phyloP scores from a whole-genome alignment of 2,329 filamentous ascomycete species.

The Sporothrix schenckii region DNA sequence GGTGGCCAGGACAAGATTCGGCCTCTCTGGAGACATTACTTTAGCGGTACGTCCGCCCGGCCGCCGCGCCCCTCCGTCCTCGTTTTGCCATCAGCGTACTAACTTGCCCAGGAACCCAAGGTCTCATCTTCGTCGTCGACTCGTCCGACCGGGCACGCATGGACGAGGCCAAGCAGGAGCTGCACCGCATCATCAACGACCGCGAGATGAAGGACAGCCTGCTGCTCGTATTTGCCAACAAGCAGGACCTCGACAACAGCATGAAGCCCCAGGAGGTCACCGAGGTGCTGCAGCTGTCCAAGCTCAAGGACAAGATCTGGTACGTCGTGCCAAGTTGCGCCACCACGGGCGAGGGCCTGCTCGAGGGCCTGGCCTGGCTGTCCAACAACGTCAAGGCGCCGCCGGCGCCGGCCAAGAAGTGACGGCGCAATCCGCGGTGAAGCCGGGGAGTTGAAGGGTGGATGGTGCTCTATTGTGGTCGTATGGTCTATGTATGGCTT shows the following conservation, averaged over 20 bases:
- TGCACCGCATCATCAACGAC: constrained; percentile 97
- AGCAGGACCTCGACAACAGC: constrained; percentile 88
- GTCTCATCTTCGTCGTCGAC: constrained; percentile 98
- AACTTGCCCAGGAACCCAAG: constrained; percentile 75
- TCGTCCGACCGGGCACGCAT: constrained; percentile 89
- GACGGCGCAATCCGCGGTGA: no score
- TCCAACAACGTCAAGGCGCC: constrained; percentile 80
- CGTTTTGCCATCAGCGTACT: no score
- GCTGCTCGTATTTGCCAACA: constrained; percentile 95
- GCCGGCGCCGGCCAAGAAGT: constrained; percentile 59
- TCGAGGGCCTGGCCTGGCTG: constrained; percentile 81
- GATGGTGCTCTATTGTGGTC: not conserved
- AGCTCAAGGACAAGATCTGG: constrained; percentile 82
- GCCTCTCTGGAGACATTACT: constrained; percentile 97
- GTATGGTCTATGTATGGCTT: constrained; percentile 14
- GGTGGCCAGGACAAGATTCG: constrained; percentile 99
- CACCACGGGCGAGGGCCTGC: constrained; percentile 76
- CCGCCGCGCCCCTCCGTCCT: not conserved
- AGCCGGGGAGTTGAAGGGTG: no score
- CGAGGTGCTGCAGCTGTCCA: constrained; percentile 72
- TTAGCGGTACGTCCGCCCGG: constrained; percentile 64
- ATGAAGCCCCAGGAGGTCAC: constrained; percentile 81
- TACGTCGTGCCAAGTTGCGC: constrained; percentile 83
- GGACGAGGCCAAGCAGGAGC: constrained; percentile 87
- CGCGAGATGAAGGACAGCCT: constrained; percentile 96